These are phyloP conservation scores for Guadua angustifolia DNA, from an alignment of 176 grass and related monocot genomes.

Conservation along the genomic window DNA sequence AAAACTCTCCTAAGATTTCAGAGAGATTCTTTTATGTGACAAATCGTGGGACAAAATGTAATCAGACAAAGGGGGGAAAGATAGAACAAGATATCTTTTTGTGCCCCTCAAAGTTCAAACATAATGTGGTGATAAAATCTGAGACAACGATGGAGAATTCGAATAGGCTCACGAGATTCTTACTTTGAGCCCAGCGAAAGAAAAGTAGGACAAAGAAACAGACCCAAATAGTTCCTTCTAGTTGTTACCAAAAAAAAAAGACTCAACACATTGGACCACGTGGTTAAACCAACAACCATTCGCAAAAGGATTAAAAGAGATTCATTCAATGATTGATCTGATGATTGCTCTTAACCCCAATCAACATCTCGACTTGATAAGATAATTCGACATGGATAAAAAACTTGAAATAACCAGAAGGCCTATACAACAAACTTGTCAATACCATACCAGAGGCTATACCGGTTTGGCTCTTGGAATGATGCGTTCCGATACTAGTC, in stretches of 20 bases:
- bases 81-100: conserved; percentile 54
- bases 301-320: conserved; percentile 56
- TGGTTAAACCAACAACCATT: conserved; percentile 47
- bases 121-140: conserved; percentile 61
- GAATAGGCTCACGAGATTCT: conserved; percentile 60
- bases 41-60: conserved; percentile 33
- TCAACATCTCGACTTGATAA: conserved; percentile 69
- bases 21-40: conserved; percentile 40
- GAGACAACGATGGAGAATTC: conserved; percentile 60
- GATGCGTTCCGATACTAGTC: no score
- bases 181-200: conserved; percentile 55
- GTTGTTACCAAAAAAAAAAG: conserved; percentile 18
- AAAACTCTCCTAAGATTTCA: conserved; percentile 18
- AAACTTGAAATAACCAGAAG: conserved; percentile 57
- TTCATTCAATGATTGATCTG: conserved; percentile 88
- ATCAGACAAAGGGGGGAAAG: conserved; percentile 35
- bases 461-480: no score
- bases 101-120: conserved; percentile 65
- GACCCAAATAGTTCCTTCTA: conserved; percentile 46
- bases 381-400: conserved; percentile 65
- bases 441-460: no score
- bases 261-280: conserved; percentile 45
- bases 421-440: background rate
- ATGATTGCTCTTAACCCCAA: conserved; percentile 52
- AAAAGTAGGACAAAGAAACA: conserved; percentile 63